Conservation (phyloP, 2,329 filamentous ascomycete species). For the Ilyonectria destructans region DNA sequence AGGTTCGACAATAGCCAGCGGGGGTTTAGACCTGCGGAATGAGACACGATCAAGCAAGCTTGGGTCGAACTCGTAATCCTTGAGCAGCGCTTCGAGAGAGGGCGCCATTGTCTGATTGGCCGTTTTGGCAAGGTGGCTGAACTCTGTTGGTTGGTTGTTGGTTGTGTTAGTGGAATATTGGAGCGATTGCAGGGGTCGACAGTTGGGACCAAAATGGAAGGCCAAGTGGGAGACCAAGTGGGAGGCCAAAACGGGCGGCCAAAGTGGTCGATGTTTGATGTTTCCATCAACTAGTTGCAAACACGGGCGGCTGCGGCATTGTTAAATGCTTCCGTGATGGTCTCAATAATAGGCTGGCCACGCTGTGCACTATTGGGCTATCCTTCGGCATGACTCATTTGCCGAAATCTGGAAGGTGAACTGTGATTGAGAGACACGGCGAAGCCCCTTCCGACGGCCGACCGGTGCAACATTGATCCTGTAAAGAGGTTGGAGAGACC, state of each 20-base stretch:
- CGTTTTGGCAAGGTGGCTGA: background rate
- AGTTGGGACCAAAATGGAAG: background rate
- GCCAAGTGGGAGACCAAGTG: background rate
- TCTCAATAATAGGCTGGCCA: background rate
- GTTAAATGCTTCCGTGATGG: conserved; percentile 1
- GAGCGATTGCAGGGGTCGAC: background rate
- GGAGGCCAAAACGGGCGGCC: background rate
- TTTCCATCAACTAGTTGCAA: background rate
- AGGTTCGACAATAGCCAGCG: conserved; percentile 55
- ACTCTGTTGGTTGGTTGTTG: conserved; percentile 10
- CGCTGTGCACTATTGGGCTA: background rate
- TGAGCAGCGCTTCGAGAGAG: conserved; percentile 48
- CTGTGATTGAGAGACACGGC: background rate
- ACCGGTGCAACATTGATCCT: background rate
- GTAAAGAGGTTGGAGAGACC: too few relatives aligned
- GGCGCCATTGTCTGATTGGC: conserved; percentile 40
- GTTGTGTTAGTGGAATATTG: conserved; percentile 2
- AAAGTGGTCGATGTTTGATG: too few relatives aligned
- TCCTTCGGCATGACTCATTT: conserved; percentile 58
- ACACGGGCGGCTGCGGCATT: background rate
- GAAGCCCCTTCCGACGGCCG: background rate
- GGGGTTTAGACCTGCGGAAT: conserved; percentile 41
- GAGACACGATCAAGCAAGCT: conserved; percentile 46
- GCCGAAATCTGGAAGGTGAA: conserved; percentile 47
- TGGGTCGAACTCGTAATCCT: conserved; percentile 46